Percentiles rank a stretch among this genome's conserved stretches.
These are phyloP conservation scores for Fusarium sp. DNA, from an alignment of 2,329 filamentous ascomycete genomes.

Conservation along the genomic window DNA sequence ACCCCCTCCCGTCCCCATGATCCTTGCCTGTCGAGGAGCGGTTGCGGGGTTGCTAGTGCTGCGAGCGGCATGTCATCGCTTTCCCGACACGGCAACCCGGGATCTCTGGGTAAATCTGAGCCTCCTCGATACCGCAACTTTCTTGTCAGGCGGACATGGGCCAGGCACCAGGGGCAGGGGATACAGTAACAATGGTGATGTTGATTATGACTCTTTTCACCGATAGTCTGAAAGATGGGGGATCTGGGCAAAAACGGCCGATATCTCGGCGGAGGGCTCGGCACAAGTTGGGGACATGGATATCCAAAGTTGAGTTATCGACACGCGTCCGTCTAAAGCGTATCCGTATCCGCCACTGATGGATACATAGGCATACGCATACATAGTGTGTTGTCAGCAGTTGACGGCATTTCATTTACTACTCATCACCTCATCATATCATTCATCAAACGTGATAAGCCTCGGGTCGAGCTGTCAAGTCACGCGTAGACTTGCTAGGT, in stretches of 20 bases:
- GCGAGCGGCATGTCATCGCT: constrained; percentile 30
- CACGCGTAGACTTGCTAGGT: not conserved
- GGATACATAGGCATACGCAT: not conserved
- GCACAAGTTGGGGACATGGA: not conserved
- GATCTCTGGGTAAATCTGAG: not conserved
- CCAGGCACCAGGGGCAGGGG: constrained; percentile 33
- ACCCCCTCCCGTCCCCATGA: constrained; percentile 16
- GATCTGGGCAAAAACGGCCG: not conserved
- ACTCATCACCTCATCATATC: not conserved
- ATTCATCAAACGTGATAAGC: not conserved
- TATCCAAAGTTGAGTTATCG: constrained; percentile 18
- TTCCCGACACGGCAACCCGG: constrained; percentile 36
- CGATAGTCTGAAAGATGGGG: constrained; percentile 2
- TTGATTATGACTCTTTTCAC: constrained; percentile 20
- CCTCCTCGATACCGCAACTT: constrained; percentile 28
- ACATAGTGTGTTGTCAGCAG: constrained; percentile 5
- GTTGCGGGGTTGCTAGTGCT: constrained; percentile 44
- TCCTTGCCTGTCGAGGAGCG: constrained; percentile 23
- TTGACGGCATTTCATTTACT: not conserved
- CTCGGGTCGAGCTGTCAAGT: not conserved
- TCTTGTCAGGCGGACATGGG: constrained; percentile 16
- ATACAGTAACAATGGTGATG: not conserved
- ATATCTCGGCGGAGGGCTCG: constrained; percentile 6
- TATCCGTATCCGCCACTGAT: constrained; percentile 30
- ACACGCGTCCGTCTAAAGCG: constrained; percentile 14